Evolutionary conservation across 148 eudicot species (phyloP).

Genomic region (Nyssa sinensis): DNA sequence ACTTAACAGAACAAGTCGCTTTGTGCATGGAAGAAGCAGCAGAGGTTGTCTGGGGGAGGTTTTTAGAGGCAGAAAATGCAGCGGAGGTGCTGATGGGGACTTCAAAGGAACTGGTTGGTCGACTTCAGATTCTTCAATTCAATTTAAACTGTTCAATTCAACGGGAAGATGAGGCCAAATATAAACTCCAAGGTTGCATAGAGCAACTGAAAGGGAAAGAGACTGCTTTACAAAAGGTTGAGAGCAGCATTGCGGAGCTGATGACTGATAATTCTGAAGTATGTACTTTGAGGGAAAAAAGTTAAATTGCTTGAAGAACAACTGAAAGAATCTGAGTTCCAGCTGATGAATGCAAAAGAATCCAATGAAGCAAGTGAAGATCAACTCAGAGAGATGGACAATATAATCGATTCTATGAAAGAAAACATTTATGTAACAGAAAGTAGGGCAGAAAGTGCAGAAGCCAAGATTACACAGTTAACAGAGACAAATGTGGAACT

Average conservation of each 20-base stretch:
- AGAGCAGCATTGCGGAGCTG: slow-evolving; percentile 31
- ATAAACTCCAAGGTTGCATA: slow-evolving; percentile 38
- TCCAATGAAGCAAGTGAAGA: slow-evolving; percentile 44
- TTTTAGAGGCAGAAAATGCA: slow-evolving; percentile 76
- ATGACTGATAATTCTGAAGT: slow-evolving; percentile 37
- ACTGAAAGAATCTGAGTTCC: slow-evolving; percentile 40
- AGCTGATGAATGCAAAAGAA: slow-evolving; percentile 34
- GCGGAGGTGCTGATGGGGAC: slow-evolving; percentile 62
- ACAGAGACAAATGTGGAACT: slow-evolving; percentile 75
- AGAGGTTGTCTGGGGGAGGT: slow-evolving; percentile 66
- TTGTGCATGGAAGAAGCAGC: slow-evolving; percentile 61
- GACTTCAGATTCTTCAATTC: slow-evolving; percentile 49
- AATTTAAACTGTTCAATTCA: slow-evolving; percentile 44
- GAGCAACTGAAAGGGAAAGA: slow-evolving; percentile 41
- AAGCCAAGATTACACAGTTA: slow-evolving; percentile 53
- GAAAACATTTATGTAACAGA: slow-evolving; percentile 53
- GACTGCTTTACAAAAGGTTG: slow-evolving; percentile 25
- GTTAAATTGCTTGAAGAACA: slow-evolving; percentile 50
- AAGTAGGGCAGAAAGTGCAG: slow-evolving; percentile 58
- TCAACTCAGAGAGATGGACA: slow-evolving; percentile 51
- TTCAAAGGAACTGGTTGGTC: slow-evolving; percentile 57
- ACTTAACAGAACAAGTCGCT: slow-evolving; percentile 49
- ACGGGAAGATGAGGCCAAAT: slow-evolving; percentile 57
- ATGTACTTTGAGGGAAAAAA: slow-evolving; percentile 36
- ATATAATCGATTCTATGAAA: slow-evolving; percentile 41